phyloP scores from a whole-genome alignment of 2,329 filamentous ascomycete genomes.

The Rhynchosporium agropyri region DNA sequence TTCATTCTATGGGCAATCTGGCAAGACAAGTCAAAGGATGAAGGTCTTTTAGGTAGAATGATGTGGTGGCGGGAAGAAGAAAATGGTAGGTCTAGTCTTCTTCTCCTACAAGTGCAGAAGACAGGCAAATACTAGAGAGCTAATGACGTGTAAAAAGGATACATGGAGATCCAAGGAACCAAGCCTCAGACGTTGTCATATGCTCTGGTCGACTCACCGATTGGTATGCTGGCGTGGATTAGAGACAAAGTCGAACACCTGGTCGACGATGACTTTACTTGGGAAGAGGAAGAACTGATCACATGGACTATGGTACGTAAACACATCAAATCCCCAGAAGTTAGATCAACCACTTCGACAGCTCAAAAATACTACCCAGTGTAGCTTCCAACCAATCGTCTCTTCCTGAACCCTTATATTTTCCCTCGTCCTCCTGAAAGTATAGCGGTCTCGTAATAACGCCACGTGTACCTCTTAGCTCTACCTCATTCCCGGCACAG shows the following conservation, averaged over 20 bases:
- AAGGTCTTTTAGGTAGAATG: conserved; percentile 33
- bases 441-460: neutral
- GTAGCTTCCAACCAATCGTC: too few species aligned
- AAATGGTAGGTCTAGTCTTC: neutral
- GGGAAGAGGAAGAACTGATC: conserved; percentile 74
- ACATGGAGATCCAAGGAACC: conserved; percentile 34
- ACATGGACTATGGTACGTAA: conserved; percentile 56
- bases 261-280: conserved; percentile 57
- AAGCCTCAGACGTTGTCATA: conserved; percentile 34
- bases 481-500: conserved; percentile 32
- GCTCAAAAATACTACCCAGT: too few species aligned
- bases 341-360: neutral
- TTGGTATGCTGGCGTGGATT: conserved; percentile 35
- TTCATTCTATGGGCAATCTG: conserved; percentile 33
- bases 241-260: conserved; percentile 33
- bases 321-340: neutral
- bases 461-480: conserved; percentile 14
- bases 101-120: neutral
- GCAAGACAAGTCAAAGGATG: conserved; percentile 27
- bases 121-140: neutral
- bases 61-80: conserved; percentile 27
- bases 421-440: too few species aligned
- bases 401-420: too few species aligned
- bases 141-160: conserved; percentile 16
- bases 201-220: conserved; percentile 30